Percentiles rank a stretch among this genome's conserved stretches.
Conservation (phyloP, 805 yeast genomes). For the Isabelozyma heimii region DNA sequence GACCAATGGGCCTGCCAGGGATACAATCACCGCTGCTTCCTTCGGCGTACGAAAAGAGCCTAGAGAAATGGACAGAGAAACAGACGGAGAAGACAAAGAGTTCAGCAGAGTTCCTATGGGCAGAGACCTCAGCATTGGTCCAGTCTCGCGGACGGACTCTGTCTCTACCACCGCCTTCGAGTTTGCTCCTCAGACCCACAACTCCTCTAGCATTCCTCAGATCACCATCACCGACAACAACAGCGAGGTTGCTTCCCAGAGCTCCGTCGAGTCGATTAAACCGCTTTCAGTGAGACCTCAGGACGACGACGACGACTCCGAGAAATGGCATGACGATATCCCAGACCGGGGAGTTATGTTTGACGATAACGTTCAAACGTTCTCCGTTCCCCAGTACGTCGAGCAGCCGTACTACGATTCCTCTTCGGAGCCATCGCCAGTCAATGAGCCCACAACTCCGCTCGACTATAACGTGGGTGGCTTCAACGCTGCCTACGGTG, state of each 20-base stretch:
- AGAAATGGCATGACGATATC: background rate
- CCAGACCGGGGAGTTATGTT: background rate
- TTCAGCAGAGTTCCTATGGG: no score
- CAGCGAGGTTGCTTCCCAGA: background rate
- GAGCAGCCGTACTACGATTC: background rate
- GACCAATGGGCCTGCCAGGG: constrained; percentile 8
- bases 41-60: background rate
- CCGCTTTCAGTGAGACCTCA: constrained; percentile 18
- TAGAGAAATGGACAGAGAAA: background rate
- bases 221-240: background rate
- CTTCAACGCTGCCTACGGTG: background rate
- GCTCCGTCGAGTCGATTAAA: constrained; percentile 10
- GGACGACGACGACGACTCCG: background rate
- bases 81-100: no score
- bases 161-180: background rate
- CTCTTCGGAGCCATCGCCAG: background rate
- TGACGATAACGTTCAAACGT: background rate
- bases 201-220: background rate
- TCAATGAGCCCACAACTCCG: background rate
- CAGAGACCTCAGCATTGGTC: background rate
- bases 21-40: background rate
- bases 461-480: background rate
- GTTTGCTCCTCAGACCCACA: background rate
- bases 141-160: background rate
- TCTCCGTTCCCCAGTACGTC: background rate